Evolutionary conservation across 2,329 filamentous ascomycete species (phyloP).

Genomic region (Alternaria triticimaculans): DNA sequence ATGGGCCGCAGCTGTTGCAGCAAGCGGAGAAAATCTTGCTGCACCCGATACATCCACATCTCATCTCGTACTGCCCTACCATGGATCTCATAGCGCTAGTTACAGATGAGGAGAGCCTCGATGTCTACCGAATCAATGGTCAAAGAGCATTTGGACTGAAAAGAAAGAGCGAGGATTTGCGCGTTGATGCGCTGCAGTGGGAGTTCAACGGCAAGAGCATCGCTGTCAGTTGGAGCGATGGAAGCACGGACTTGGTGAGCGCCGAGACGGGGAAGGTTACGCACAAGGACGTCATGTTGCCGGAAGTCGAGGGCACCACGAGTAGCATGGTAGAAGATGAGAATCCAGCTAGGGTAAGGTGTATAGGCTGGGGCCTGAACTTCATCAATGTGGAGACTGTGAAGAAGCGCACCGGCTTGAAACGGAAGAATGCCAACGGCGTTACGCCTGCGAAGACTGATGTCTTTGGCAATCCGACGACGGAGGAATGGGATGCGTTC

Average conservation of each 20-base stretch:
- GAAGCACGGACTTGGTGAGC: slow-evolving; percentile 76
- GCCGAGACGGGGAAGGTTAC: slow-evolving; percentile 82
- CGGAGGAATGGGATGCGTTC: slow-evolving; percentile 44
- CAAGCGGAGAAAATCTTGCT: slow-evolving; percentile 52
- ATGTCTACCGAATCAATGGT: slow-evolving; percentile 79
- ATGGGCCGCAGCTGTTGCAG: slow-evolving; percentile 37
- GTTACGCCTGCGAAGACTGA: slow-evolving; percentile 17
- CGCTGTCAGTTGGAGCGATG: slow-evolving; percentile 84
- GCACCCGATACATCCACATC: slow-evolving; percentile 60
- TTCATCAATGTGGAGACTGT: slow-evolving; percentile 59
- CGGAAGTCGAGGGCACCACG: slow-evolving; percentile 1
- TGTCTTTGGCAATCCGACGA: slow-evolving; percentile 29
- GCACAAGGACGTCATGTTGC: slow-evolving; percentile 60
- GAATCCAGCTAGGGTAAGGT: slow-evolving; percentile 45
- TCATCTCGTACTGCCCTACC: slow-evolving; percentile 79
- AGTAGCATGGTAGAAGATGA: slow-evolving; percentile 9
- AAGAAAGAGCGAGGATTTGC: slow-evolving; percentile 44
- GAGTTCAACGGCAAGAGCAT: slow-evolving; percentile 70
- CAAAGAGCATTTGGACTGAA: slow-evolving; percentile 69
- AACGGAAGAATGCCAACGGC: slow-evolving; percentile 20
- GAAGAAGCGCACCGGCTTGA: slow-evolving; percentile 49
- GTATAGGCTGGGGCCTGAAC: slow-evolving; percentile 62
- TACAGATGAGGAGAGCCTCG: slow-evolving; percentile 70
- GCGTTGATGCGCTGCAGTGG: slow-evolving; percentile 53
- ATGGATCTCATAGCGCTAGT: slow-evolving; percentile 84